These are phyloP conservation scores for Capillidium heterosporum DNA, from an alignment of 371 early-diverging fungal genomes.

Conservation along the genomic window DNA sequence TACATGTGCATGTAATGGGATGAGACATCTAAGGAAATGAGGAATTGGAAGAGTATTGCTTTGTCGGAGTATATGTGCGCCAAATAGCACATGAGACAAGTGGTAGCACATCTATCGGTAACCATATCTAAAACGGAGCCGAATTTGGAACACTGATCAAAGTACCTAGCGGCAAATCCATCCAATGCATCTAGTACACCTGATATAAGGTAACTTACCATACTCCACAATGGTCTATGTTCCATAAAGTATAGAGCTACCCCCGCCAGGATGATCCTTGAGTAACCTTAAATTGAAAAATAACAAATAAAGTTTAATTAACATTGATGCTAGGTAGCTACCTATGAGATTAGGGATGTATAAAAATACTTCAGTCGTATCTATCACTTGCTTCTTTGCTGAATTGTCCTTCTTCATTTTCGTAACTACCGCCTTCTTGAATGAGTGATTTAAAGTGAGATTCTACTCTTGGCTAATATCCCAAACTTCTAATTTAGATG, in stretches of 20 bases:
- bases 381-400: neutral
- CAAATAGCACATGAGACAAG: conserved; percentile 73
- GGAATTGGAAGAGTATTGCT: conserved; percentile 63
- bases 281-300: conserved; percentile 39
- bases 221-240: conserved; percentile 42
- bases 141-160: conserved; percentile 82
- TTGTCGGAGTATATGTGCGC: conserved; percentile 42
- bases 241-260: conserved; percentile 57
- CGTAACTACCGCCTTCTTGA: too few relatives aligned
- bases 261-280: conserved; percentile 61
- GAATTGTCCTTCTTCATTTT: neutral
- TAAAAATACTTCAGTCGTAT: conserved; percentile 4
- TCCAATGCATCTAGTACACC: conserved; percentile 89
- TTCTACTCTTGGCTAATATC: too few relatives aligned
- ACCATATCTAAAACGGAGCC: conserved; percentile 97
- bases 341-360: conserved; percentile 9
- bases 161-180: conserved; percentile 81
- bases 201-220: conserved; percentile 63
- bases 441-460: too few relatives aligned
- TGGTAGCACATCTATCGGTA: conserved; percentile 85
- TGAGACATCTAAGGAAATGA: conserved; percentile 81
- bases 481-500: too few relatives aligned
- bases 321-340: neutral
- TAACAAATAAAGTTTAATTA: neutral
- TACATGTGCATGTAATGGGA: conserved; percentile 98